Conservation (phyloP, 2,329 filamentous ascomycete species). For the Chrysoporthe deuterocubensis region DNA sequence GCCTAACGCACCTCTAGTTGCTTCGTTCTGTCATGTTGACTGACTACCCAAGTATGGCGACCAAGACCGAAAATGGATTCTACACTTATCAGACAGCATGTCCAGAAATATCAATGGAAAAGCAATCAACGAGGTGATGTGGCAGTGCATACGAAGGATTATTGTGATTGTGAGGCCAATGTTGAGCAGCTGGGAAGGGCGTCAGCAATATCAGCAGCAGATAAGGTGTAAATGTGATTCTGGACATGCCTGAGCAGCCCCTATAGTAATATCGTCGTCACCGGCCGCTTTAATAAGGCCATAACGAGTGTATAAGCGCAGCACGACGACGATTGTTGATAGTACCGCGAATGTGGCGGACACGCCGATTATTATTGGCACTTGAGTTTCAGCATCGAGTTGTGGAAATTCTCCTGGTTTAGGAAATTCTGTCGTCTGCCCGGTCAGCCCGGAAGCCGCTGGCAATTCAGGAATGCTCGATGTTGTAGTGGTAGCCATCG, state of each 20-base stretch:
- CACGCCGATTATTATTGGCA: constrained; percentile 34
- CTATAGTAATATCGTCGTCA: constrained; percentile 36
- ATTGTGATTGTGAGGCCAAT: constrained; percentile 33
- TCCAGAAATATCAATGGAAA: background rate
- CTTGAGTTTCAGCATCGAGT: constrained; percentile 34
- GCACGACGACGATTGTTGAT: constrained; percentile 33
- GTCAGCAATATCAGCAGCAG: background rate
- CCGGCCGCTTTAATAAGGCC: constrained; percentile 34
- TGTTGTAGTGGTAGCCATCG: constrained; percentile 18
- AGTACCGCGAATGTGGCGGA: constrained; percentile 33
- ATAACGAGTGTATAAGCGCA: constrained; percentile 37
- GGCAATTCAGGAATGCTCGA: constrained; percentile 12
- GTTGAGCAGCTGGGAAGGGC: constrained; percentile 19
- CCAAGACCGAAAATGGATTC: constrained; percentile 36
- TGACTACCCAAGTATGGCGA: constrained; percentile 34
- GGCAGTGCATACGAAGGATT: constrained; percentile 30
- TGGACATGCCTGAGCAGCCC: constrained; percentile 32
- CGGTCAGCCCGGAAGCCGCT: constrained; percentile 16
- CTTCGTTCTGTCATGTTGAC: constrained; percentile 24
- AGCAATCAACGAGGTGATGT: background rate
- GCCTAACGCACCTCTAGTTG: constrained; percentile 35
- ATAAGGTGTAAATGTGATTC: too few relatives aligned
- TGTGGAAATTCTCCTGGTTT: constrained; percentile 31
- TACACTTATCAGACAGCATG: constrained; percentile 8
- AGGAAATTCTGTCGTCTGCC: constrained; percentile 22